These are phyloP conservation scores for Scalesia atractyloides DNA, from an alignment of 129 eudicot species.

Conservation along the genomic window DNA sequence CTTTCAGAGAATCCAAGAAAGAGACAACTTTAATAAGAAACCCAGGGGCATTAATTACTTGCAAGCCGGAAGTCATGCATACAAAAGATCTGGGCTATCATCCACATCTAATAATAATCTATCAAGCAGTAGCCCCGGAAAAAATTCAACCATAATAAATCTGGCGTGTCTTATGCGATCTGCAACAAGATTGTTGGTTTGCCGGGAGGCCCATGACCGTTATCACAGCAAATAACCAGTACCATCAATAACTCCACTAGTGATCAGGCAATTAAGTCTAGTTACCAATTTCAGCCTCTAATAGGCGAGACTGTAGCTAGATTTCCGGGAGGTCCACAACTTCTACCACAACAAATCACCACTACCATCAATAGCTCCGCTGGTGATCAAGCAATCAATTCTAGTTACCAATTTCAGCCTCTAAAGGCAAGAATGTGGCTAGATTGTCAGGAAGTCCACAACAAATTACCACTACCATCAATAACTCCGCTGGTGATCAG, in stretches of 20 bases:
- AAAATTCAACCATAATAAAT: neutral
- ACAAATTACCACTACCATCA: neutral
- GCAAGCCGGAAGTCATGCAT: neutral
- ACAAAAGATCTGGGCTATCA: neutral
- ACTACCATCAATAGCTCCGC: neutral
- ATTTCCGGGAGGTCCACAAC: no score
- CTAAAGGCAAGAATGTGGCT: neutral
- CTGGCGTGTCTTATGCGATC: constrained; percentile 14
- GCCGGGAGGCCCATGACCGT: neutral
- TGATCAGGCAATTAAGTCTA: neutral
- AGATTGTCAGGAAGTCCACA: no score
- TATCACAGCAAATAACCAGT: constrained; percentile 12
- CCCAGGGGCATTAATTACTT: neutral
- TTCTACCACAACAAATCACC: no score
- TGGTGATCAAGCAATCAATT: neutral
- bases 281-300: neutral
- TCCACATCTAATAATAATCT: neutral
- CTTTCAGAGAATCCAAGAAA: constrained; percentile 17
- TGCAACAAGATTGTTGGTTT: constrained; percentile 8
- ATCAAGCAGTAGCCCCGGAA: neutral
- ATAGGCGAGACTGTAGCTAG: no score
- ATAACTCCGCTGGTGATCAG: neutral
- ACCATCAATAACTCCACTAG: neutral
- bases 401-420: neutral
- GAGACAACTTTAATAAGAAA: neutral